A percentile compares a stretch with the other conserved stretches of the same genome.
phyloP scores from a whole-genome alignment of 768 basidiomycete species.

The Suillus lakei region DNA sequence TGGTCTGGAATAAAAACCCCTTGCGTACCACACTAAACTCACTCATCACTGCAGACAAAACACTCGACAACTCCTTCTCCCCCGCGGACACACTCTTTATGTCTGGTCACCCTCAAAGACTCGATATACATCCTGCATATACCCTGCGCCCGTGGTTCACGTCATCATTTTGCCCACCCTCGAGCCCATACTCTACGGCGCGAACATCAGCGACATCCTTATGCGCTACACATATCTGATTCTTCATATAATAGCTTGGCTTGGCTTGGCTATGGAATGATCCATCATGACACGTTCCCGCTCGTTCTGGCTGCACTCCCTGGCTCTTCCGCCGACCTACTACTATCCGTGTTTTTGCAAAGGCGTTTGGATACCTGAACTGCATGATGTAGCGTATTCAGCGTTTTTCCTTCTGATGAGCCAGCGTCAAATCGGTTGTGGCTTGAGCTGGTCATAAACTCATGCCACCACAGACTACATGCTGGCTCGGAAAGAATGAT shows the following conservation, averaged over 20 bases:
- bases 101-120: constrained; percentile 58
- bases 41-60: constrained; percentile 61
- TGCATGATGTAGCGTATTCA: too few species aligned
- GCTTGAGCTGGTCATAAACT: too few species aligned
- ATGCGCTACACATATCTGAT: constrained; percentile 92
- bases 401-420: too few species aligned
- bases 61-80: constrained; percentile 77
- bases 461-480: too few species aligned
- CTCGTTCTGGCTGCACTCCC: constrained; percentile 80
- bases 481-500: too few species aligned
- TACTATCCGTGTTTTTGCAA: constrained; percentile 84
- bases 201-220: constrained; percentile 96
- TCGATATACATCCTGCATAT: constrained; percentile 68
- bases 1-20: too few species aligned
- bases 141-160: constrained; percentile 68
- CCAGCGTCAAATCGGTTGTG: too few species aligned
- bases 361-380: constrained; percentile 78
- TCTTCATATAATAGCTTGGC: constrained; percentile 93
- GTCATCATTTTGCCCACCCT: constrained; percentile 94
- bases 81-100: constrained; percentile 66
- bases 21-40: constrained; percentile 42
- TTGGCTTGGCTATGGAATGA: constrained; percentile 94
- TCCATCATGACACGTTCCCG: constrained; percentile 86
- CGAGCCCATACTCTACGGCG: constrained; percentile 93
- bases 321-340: constrained; percentile 92